Conservation (phyloP, 441 rosid species). For the Isatis lusitanica region DNA sequence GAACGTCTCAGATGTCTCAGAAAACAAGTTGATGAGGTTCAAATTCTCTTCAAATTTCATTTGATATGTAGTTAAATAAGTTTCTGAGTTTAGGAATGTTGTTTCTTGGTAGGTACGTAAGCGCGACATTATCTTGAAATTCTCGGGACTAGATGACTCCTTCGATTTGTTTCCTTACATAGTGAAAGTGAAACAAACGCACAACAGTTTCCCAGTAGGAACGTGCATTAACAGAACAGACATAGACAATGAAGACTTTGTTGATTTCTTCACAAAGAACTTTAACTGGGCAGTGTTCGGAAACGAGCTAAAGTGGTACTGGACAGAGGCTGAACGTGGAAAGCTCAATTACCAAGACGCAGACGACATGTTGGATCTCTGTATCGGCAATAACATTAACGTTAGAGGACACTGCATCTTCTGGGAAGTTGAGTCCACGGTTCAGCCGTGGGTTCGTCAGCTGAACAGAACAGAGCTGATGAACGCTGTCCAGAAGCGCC, state of each 20-base stretch:
- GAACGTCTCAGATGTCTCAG: slow-evolving; percentile 63
- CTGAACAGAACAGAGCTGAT: slow-evolving; percentile 56
- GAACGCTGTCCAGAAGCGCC: slow-evolving; percentile 66
- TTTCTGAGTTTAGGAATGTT: not conserved
- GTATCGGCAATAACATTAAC: slow-evolving; percentile 53
- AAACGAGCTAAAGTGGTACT: slow-evolving; percentile 90
- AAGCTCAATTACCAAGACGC: slow-evolving; percentile 83
- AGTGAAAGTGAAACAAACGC: slow-evolving; percentile 61
- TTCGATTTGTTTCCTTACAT: slow-evolving; percentile 45
- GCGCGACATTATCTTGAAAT: slow-evolving; percentile 69
- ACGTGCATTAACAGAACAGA: slow-evolving; percentile 74
- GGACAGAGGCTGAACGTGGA: slow-evolving; percentile 82
- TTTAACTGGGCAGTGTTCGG: slow-evolving; percentile 95
- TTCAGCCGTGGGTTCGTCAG: slow-evolving; percentile 72
- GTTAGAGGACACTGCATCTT: slow-evolving; percentile 84
- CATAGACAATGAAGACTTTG: slow-evolving; percentile 88
- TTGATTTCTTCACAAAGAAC: slow-evolving; percentile 65
- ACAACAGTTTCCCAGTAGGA: slow-evolving; percentile 80
- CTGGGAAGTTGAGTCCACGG: slow-evolving; percentile 83
- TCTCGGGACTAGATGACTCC: slow-evolving; percentile 45
- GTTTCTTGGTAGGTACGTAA: slow-evolving; percentile 63
- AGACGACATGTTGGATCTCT: slow-evolving; percentile 77
- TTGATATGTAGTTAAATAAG: not conserved
- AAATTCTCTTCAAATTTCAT: not conserved
- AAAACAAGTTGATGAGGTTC: slow-evolving; percentile 69